phyloP scores from a whole-genome alignment of 805 yeast species.

The Wickerhamomyces tratensis region DNA sequence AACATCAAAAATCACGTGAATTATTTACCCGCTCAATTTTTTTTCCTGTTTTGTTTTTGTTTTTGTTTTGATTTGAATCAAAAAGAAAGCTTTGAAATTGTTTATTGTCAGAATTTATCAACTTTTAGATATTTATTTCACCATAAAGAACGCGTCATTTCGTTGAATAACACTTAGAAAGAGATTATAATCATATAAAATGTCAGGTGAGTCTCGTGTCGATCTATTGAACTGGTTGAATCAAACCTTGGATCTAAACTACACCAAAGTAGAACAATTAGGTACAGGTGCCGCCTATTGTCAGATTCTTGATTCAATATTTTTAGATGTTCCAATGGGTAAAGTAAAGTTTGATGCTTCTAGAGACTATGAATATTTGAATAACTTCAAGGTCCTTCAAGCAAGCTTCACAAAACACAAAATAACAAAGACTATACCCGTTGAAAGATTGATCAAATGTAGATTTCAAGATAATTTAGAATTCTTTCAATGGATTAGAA shows the following conservation, averaged over 20 bases:
- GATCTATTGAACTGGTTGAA: slow-evolving; percentile 86
- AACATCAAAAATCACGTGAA: no score
- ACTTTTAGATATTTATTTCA: neutral
- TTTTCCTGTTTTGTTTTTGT: no score
- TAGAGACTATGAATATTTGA: slow-evolving; percentile 66
- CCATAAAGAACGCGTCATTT: neutral
- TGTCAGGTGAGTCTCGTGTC: slow-evolving; percentile 53
- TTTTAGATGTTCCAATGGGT: slow-evolving; percentile 71
- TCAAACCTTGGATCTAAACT: slow-evolving; percentile 49
- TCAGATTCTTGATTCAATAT: slow-evolving; percentile 81
- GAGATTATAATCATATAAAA: no score
- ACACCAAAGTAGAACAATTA: slow-evolving; percentile 81
- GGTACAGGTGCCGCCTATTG: slow-evolving; percentile 96
- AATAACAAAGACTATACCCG: slow-evolving; percentile 68
- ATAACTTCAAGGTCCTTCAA: slow-evolving; percentile 82
- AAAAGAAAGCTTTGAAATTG: neutral
- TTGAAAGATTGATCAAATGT: slow-evolving; percentile 76
- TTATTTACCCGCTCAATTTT: no score
- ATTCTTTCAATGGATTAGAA: slow-evolving; percentile 86
- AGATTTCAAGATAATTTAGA: slow-evolving; percentile 90
- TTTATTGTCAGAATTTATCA: no score
- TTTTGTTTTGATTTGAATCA: neutral
- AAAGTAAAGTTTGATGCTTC: slow-evolving; percentile 65
- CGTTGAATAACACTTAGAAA: neutral
- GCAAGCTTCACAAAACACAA: slow-evolving; percentile 62